phyloP scores from a whole-genome alignment of 2,329 filamentous ascomycete species.

The Dactylellina haptotyla region DNA sequence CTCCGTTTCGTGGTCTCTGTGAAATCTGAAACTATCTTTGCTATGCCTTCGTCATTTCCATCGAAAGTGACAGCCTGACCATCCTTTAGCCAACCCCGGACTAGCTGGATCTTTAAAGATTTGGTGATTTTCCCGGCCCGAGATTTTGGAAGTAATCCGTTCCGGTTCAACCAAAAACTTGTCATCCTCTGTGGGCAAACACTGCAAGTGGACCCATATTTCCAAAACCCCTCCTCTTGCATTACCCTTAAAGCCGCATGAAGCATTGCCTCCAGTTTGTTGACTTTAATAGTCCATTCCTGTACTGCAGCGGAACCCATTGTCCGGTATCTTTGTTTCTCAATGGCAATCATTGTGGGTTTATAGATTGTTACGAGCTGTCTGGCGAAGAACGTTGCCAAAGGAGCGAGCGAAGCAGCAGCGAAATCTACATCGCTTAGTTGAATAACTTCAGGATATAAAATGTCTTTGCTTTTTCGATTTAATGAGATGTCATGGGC shows the following conservation, averaged over 20 bases:
- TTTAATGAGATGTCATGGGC: neutral
- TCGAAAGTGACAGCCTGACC: constrained; percentile 54
- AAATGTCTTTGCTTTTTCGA: neutral
- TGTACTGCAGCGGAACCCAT: constrained; percentile 73
- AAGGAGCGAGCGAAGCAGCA: constrained; percentile 57
- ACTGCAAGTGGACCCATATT: constrained; percentile 57
- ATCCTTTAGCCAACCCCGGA: constrained; percentile 67
- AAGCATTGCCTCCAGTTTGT: constrained; percentile 83
- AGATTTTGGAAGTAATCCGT: constrained; percentile 6
- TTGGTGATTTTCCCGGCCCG: constrained; percentile 16
- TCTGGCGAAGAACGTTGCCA: constrained; percentile 32
- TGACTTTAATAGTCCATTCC: constrained; percentile 85
- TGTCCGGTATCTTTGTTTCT: constrained; percentile 71
- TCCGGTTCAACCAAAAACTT: constrained; percentile 30
- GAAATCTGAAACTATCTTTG: constrained; percentile 56
- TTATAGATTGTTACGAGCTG: constrained; percentile 60
- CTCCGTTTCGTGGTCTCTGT: constrained; percentile 28
- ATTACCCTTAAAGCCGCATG: constrained; percentile 75
- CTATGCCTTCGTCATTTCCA: constrained; percentile 15
- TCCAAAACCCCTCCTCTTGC: constrained; percentile 63
- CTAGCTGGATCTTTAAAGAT: constrained; percentile 70
- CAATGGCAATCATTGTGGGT: constrained; percentile 77
- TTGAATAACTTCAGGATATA: constrained; percentile 16
- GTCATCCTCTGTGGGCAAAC: constrained; percentile 43
- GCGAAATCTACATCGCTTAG: constrained; percentile 58